These are phyloP conservation scores for Boletus smithii DNA, from an alignment of 1,284 basidiomycete species.

Conservation along the genomic window DNA sequence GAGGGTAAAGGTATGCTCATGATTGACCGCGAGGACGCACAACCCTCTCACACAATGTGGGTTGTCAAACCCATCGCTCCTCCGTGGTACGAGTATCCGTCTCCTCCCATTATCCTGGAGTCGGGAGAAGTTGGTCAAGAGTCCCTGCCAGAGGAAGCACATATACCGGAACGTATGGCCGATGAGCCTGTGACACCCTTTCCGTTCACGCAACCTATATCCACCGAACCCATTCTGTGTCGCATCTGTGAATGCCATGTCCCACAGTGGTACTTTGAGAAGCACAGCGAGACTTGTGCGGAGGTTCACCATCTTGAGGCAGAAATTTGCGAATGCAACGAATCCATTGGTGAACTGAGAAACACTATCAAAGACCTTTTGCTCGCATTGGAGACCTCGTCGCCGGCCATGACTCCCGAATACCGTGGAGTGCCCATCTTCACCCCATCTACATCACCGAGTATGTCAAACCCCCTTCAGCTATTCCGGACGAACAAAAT, in stretches of 20 bases:
- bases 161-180: slow-evolving; percentile 21
- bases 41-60: slow-evolving; percentile 98
- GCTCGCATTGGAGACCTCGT: slow-evolving; percentile 60
- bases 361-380: slow-evolving; percentile 78
- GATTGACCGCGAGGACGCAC: slow-evolving; percentile 83
- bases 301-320: slow-evolving; percentile 96
- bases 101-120: slow-evolving; percentile 55
- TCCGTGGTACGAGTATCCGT: slow-evolving; percentile 62
- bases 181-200: slow-evolving; percentile 61
- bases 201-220: slow-evolving; percentile 73
- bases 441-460: slow-evolving; percentile 63
- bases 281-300: slow-evolving; percentile 98
- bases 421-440: slow-evolving; percentile 89
- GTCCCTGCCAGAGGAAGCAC: slow-evolving; percentile 35
- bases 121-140: slow-evolving; percentile 53
- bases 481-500: slow-evolving; percentile 70
- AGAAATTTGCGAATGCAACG: slow-evolving; percentile 92
- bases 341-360: slow-evolving; percentile 83
- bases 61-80: slow-evolving; percentile 85
- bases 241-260: slow-evolving; percentile 97
- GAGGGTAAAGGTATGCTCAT: slow-evolving; percentile 99
- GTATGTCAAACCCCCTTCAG: slow-evolving; percentile 66
- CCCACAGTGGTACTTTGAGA: slow-evolving; percentile 99
- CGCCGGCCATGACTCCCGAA: slow-evolving; percentile 61
- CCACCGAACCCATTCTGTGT: slow-evolving; percentile 87